Conservation (phyloP, 345 rosid genomes). For the Kandelia obovata region DNA sequence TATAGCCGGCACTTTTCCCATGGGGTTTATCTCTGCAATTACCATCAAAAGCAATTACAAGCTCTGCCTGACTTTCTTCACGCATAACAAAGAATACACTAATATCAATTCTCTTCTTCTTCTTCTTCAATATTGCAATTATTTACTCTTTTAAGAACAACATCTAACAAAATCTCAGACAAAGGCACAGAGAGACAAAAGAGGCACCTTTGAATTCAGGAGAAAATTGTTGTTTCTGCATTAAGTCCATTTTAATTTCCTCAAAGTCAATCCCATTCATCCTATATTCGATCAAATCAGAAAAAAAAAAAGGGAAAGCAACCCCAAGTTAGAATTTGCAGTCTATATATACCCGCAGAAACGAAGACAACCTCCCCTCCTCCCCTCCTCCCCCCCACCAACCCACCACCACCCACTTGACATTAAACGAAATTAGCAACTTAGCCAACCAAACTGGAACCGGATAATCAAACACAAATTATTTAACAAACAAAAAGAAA, state of each 20-base stretch:
- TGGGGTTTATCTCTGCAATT: conserved; percentile 60
- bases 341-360: background rate
- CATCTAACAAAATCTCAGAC: background rate
- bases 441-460: background rate
- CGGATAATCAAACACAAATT: background rate
- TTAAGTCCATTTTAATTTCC: conserved; percentile 52
- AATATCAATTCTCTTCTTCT: too few species aligned
- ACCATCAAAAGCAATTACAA: background rate
- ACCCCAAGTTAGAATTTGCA: background rate
- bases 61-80: too few species aligned
- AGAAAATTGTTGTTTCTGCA: conserved; percentile 52
- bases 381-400: background rate
- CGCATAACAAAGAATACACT: too few species aligned
- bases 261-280: conserved; percentile 68
- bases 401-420: background rate
- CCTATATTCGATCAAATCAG: conserved; percentile 25
- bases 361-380: background rate
- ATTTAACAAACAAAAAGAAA: background rate
- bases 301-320: background rate
- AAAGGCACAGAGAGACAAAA: background rate
- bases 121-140: too few species aligned
- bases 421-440: background rate
- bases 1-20: conserved; percentile 65
- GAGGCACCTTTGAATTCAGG: conserved; percentile 61
- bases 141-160: background rate